Evolutionary conservation across 2,329 filamentous ascomycete species (phyloP), one percentile per base, ranked within the genome.

Genomic region (Gremmenia infestans): DNA sequence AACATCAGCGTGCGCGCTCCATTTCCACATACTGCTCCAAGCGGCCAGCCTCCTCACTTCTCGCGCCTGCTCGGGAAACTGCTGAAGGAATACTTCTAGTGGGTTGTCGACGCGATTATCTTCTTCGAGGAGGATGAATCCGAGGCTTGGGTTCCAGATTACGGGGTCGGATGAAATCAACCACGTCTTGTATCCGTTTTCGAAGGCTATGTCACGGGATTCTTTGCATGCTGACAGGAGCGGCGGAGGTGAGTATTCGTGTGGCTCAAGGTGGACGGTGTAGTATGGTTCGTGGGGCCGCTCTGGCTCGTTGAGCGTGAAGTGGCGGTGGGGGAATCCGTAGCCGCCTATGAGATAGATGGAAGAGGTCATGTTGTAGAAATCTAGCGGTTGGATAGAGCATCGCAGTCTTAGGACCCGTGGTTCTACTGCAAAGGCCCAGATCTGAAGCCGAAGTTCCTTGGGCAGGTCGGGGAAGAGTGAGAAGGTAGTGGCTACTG

Each of bases 381-480:
- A 22, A 11, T 19, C 9, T n/a, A 19, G 11, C 12, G 42, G 17
- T 19, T 12, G n/a, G 42, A 23, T 25, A 25, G 42, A 23, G 19
- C n/a, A 45, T n/a, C 28, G 28, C 28, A 23, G 42, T 17, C 42
- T 19, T n/a, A 48, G 23, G 14, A 48, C 14, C 4, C 46, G 46
- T 5, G 46, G 46, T 28, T 17, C 14, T n/a, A 48, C 19, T 5
- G 46, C 15, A 12, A 2, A 7, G 25, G 7, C 39, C 56, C 56
- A 58, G 40, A 58, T 53, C 17, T 46, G 35, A 25, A 55, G 40
- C 19, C 56, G 56, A 28, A 58, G 36, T 43, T 58, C 56, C n/a
- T 39, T 37, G 40, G 56, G 56, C 25, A 58, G 56, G 15, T 7
- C 14, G 35, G 53, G 54, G 28, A 58, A 58, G 48, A 58, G 53